Evolutionary conservation across 495 filamentous ascomycete species (phyloP), one percentile per base, ranked within the genome.

Genomic region (Daldinia loculata): DNA sequence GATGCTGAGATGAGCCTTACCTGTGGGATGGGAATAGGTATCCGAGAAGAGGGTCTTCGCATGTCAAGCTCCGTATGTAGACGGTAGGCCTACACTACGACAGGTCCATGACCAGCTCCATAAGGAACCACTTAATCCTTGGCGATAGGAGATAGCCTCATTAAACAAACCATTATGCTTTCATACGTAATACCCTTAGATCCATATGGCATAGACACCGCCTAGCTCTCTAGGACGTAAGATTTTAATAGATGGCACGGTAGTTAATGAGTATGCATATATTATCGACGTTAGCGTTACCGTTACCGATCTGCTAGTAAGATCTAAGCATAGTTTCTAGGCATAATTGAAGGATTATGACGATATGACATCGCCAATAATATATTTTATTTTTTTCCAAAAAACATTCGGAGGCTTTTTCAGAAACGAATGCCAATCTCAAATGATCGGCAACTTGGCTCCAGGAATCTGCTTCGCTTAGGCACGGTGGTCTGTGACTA

Each of bases 371-470:
- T 61, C 57, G 15, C 24, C 24, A 24, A 50, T 19, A 9, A 6
- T 17, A 36, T 36, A 27, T 39, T 59, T 45, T 67, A 63, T 63
- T 39, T 59, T 45, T 67, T 66, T 63, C 45, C 19, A 69, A 59
- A 51, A 69, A 73, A 69, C 66, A 65, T 59, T 64, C 70, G 66
- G 70, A 63, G 57, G 63, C 57, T 67, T 67, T 61, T 65, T 69
- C 56, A 74, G 67, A 74, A 74, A 74, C 71, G 59, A 74, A 70
- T 56, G 66, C 52, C 56, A 74, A 74, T 74, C 71, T 74, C 62
- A 74, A 64, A 74, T 74, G 71, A 74, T 74, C 67, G 67, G 60
- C 71, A 55, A 60, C 62, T 74, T 70, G 63, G 71, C 67, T 38
- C 71, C 32, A 69, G 50, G 67, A 69, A 70, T 65, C 62, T 69